Base-by-base conservation (phyloP, 768 basidiomycete species). In the Rhizopogon salebrosus region DNA sequence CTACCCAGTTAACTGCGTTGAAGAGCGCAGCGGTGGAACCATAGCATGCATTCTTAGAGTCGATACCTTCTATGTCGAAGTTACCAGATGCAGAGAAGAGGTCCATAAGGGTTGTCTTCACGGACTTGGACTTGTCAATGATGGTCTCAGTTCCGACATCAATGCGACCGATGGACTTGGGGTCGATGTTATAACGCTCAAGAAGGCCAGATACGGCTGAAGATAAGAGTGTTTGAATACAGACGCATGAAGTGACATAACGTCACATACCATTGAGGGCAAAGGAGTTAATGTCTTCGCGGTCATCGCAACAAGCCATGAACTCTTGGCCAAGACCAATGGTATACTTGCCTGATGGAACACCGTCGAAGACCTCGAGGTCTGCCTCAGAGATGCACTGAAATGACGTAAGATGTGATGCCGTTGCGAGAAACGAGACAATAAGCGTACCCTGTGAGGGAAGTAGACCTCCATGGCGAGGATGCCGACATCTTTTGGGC, bases 21-120 rank as follows among this genome's bases (percentile, higher is more conserved):
- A 98, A 99, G 52, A 99, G 84, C 3, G 97, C 97, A 41, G 97
- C 97, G 22, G 97, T 99, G 34, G 92, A 95, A 26, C 97, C 97
- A 64, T 99, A 99, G 77, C 97, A 99, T 18, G 97, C 97, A 67
- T 98, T 99, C 77, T 98, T 98, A 41, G 91, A 94, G 75, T 99
- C 97, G 69, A 99, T 89, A 60, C 97, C 97, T 73, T 99, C 97
- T 53, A 99, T 93, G 66, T 99, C 97, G 62, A 81, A 83, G 82
- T 99, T 99, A 53, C 94, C 94, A 27, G 86, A 82, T 54, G 83
- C 84, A 41, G 89, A 85, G 66, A 99, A 99, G 64, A 98, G 87
- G 72, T 98, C 93, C 97, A 99, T 98, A 55, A 99, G 82, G 53
- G 91, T 87, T 2, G 97, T 98, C 75, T 99, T 99, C 71, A 93